Evolutionary conservation across 75 land plant species (phyloP), one percentile per base, ranked within the genome.

Genomic region (Adiantum capillusveneris): DNA sequence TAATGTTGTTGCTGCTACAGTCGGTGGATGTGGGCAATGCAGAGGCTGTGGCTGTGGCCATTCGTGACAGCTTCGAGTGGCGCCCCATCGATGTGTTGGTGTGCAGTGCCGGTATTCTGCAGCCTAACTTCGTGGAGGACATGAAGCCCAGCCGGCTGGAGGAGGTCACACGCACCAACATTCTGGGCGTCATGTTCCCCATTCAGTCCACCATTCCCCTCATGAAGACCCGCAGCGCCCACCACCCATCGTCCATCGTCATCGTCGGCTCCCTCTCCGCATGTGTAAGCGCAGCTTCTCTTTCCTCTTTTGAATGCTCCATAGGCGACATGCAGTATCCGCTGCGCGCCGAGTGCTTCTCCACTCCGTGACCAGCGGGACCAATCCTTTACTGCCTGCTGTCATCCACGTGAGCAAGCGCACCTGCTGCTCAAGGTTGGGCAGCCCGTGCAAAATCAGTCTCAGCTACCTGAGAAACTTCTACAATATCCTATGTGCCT

Each of bases 71-170:
- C 27, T 29, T 53, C 21, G 11, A 16, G 9, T 64, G 73, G 73
- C 53, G 41, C 28, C 73, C 68, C 5, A 70, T 70, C n/a, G 73
- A 70, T 44, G 60, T 70, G 2, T 51, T 70, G 9, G 45, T 70
- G 21, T 70, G 69, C 73, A 70, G 65, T 44, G 73, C 69, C 16
- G 73, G 73, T 11, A 18, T 52, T 55, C 1, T 28, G 17, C 29
- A 26, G n/a, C 58, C 44, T 17, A 1, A 29, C 1, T 56, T 65
- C 49, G 31, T 70, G 18, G 68, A 65, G 20, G 31, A 70, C 0
- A 46, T 43, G 13, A 37, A 29, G 3, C 31, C 65, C 14, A 50
- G 65, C 22, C 60, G 39, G 1, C 43, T 63, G 16, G 69, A 64
- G 13, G 19, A 30, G 12, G 22, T 34, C 26, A 21, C 60, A 12